Percentiles rank a stretch among this genome's conserved stretches.
These are phyloP conservation scores for Populus euphratica DNA, from an alignment of 345 rosid genomes.

Conservation along the genomic window DNA sequence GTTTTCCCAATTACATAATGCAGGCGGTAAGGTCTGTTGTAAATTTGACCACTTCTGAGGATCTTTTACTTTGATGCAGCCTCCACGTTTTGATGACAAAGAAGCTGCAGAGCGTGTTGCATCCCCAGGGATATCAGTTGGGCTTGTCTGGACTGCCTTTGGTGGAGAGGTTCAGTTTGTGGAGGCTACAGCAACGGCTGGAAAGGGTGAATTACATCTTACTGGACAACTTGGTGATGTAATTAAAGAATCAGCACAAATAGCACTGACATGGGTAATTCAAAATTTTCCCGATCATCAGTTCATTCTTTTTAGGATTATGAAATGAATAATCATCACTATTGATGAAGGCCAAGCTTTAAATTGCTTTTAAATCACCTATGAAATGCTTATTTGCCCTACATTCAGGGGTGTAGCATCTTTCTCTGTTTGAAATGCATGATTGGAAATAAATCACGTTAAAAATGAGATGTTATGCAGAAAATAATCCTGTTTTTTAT, in stretches of 20 bases:
- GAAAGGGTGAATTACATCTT: constrained; percentile 91
- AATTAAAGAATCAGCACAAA: constrained; percentile 94
- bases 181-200: constrained; percentile 86
- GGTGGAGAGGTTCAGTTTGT: constrained; percentile 99
- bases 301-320: background rate
- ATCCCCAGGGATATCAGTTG: constrained; percentile 85
- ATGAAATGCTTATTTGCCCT: background rate
- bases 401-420: background rate
- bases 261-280: constrained; percentile 96
- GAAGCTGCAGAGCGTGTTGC: constrained; percentile 98
- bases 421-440: background rate
- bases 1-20: background rate
- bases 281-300: constrained; percentile 2
- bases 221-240: constrained; percentile 99
- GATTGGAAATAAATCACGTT: background rate
- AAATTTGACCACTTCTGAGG: constrained; percentile 6
- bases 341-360: background rate
- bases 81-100: constrained; percentile 84
- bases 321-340: background rate
- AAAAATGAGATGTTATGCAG: too few species aligned
- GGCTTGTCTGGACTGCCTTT: constrained; percentile 96
- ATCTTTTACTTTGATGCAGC: constrained; percentile 49
- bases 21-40: constrained; percentile 4
- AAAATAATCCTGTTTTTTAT: background rate
- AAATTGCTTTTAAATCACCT: background rate